A percentile compares a stretch with the other conserved stretches of the same genome.
phyloP scores from a whole-genome alignment of 345 rosid genomes.

The Melaleuca alternifolia region DNA sequence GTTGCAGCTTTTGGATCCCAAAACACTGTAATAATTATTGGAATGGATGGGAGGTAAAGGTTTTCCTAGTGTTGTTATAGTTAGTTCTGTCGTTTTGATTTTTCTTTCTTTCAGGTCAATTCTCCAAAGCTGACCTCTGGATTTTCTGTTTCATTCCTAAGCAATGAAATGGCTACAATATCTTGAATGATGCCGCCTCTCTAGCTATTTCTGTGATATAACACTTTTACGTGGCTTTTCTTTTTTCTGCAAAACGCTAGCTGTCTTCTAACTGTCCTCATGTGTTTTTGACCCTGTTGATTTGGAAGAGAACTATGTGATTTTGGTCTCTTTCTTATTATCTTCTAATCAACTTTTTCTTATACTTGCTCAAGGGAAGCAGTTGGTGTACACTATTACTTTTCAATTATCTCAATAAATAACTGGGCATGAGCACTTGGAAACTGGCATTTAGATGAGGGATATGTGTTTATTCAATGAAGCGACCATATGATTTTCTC shows the following conservation, averaged over 20 bases:
- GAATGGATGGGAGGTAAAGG: conserved; percentile 80
- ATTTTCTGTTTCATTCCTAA: neutral
- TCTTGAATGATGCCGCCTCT: neutral
- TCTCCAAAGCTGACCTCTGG: neutral
- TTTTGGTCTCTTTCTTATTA: neutral
- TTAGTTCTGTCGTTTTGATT: neutral
- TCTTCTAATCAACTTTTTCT: neutral
- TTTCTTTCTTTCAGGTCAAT: neutral
- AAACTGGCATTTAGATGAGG: neutral
- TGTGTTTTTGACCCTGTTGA: neutral
- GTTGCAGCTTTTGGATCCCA: conserved; percentile 80
- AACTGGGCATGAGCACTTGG: neutral
- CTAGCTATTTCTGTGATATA: neutral
- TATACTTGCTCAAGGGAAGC: neutral
- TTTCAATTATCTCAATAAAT: neutral
- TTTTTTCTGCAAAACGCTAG: neutral
- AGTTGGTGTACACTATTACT: neutral
- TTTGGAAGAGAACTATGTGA: neutral
- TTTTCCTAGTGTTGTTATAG: neutral
- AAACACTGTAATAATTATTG: conserved; percentile 56
- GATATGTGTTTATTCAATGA: neutral
- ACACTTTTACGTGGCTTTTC: neutral
- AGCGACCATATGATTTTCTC: neutral
- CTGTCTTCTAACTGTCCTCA: neutral
- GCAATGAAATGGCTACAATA: neutral